These are phyloP conservation scores for Peronospora farinosa DNA, from an alignment of 352 stramenopile genomes.

Conservation along the genomic window DNA sequence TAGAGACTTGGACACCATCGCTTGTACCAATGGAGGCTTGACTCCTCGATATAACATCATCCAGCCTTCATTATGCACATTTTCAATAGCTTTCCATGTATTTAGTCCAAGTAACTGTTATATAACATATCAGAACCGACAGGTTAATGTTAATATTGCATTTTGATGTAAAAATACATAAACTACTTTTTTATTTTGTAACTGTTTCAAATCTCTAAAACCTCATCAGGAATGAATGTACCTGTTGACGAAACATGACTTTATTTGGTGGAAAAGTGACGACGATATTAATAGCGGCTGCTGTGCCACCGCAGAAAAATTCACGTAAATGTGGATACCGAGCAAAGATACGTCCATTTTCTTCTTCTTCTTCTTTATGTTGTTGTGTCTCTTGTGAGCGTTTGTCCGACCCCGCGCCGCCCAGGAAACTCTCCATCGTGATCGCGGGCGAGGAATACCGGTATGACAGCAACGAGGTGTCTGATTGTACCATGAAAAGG, in stretches of 20 bases:
- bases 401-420: conserved; percentile 13
- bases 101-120: conserved; percentile 67
- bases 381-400: conserved; percentile 1
- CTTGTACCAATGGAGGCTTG: conserved; percentile 76
- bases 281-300: conserved; percentile 83
- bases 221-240: conserved; percentile 17
- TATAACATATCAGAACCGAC: too few relatives aligned
- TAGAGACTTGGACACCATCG: conserved; percentile 81
- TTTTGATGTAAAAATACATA: too few relatives aligned
- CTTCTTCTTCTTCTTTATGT: conserved; percentile 1
- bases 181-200: too few relatives aligned
- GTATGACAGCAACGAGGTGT: background rate
- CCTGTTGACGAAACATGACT: conserved; percentile 88
- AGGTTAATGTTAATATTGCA: too few relatives aligned
- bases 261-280: conserved; percentile 87
- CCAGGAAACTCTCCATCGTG: conserved; percentile 28
- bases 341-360: conserved; percentile 31
- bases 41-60: conserved; percentile 79
- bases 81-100: conserved; percentile 62
- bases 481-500: background rate
- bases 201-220: too few relatives aligned
- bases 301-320: conserved; percentile 73
- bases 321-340: conserved; percentile 66
- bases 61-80: conserved; percentile 54
- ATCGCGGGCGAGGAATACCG: background rate